Evolutionary conservation across 208 protist genomes (phyloP).

Genomic region (Trypanosoma grayi): DNA sequence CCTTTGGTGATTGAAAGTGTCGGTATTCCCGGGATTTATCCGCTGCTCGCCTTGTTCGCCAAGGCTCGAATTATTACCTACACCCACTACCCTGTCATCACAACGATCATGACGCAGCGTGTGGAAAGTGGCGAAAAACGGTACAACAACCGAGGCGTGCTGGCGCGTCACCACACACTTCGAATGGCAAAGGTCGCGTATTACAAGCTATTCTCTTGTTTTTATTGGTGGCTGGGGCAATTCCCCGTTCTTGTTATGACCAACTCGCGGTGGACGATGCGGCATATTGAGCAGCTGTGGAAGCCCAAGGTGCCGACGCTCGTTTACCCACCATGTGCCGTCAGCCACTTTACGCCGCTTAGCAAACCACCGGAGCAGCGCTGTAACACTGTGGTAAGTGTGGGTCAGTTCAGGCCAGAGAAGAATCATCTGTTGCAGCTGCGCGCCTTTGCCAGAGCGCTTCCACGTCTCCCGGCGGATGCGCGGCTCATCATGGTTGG

Average conservation of each 20-base stretch:
- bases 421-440: conserved; percentile 98
- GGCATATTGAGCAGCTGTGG: conserved; percentile 91
- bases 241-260: conserved; percentile 85
- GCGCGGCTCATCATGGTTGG: conserved; percentile 87
- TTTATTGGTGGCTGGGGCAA: conserved; percentile 89
- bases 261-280: conserved; percentile 97
- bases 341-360: conserved; percentile 35
- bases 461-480: conserved; percentile 36
- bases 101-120: conserved; percentile 68
- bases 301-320: conserved; percentile 28
- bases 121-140: conserved; percentile 39
- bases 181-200: conserved; percentile 73
- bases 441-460: conserved; percentile 62
- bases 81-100: conserved; percentile 98
- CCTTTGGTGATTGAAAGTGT: conserved; percentile 92
- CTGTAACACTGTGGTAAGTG: conserved; percentile 84
- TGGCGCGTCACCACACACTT: conserved; percentile 43
- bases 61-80: conserved; percentile 91
- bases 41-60: conserved; percentile 83
- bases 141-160: conserved; percentile 80
- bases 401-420: conserved; percentile 97
- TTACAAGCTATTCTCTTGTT: conserved; percentile 86
- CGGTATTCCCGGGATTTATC: conserved; percentile 95
- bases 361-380: conserved; percentile 36
- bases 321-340: conserved; percentile 95